Percentiles rank a stretch among this genome's conserved stretches.
Evolutionary conservation across 805 yeast genomes (phyloP).

Genomic region (Starmerella khaoyaiensis): DNA sequence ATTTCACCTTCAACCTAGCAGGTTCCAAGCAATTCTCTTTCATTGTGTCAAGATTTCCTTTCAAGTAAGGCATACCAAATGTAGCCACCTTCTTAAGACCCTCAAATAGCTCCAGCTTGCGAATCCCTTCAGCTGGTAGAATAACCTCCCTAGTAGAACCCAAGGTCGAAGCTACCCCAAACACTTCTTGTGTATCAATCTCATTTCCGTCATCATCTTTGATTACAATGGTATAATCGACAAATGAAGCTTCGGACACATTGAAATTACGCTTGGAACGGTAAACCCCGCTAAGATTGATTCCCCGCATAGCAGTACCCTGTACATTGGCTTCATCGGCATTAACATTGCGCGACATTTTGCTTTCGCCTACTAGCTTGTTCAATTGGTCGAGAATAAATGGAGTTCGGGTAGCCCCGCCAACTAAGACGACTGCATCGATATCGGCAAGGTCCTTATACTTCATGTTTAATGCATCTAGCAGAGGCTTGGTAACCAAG

Average conservation of each 20-base stretch:
- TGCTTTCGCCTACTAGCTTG: conserved; percentile 38
- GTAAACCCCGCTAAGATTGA: conserved; percentile 54
- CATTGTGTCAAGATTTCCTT: conserved; percentile 21
- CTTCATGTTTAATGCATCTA: conserved; percentile 35
- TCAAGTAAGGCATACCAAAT: conserved; percentile 23
- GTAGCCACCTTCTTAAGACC: conserved; percentile 28
- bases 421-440: conserved; percentile 53
- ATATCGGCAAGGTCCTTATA: conserved; percentile 16
- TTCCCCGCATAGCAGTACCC: conserved; percentile 80
- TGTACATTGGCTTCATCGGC: conserved; percentile 91
- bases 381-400: conserved; percentile 43
- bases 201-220: conserved; percentile 20
- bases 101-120: conserved; percentile 31
- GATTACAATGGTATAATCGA: conserved; percentile 34
- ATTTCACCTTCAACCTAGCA: conserved; percentile 14
- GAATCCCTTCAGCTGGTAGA: conserved; percentile 16
- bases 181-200: conserved; percentile 5
- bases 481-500: conserved; percentile 41
- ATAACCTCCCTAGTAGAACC: conserved; percentile 25
- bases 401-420: conserved; percentile 89
- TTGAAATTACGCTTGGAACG: conserved; percentile 44
- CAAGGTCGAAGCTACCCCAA: conserved; percentile 26
- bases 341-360: conserved; percentile 68
- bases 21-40: conserved; percentile 20
- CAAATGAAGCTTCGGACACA: conserved; percentile 43